Percentiles rank a stretch among this genome's conserved stretches.
These are phyloP conservation scores for Aspergillus sergii DNA, from an alignment of 2,329 filamentous ascomycete genomes.

Conservation along the genomic window DNA sequence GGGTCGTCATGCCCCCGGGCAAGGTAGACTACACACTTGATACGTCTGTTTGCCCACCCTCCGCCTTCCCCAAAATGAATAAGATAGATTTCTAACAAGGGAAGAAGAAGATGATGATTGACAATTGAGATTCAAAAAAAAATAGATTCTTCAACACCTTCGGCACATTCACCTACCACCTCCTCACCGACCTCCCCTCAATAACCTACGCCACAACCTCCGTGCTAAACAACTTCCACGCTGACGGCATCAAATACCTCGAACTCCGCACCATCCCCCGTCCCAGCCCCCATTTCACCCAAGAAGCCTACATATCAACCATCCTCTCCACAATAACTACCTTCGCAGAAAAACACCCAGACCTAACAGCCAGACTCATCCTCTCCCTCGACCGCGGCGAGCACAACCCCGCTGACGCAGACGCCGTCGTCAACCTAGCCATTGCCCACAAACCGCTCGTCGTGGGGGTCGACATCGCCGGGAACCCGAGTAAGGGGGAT, in stretches of 20 bases:
- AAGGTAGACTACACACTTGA: constrained; percentile 72
- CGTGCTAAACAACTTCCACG: constrained; percentile 67
- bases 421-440: constrained; percentile 67
- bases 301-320: constrained; percentile 65
- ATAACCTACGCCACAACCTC: constrained; percentile 64
- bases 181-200: constrained; percentile 65
- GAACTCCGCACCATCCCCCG: constrained; percentile 82
- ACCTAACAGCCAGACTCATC: constrained; percentile 67
- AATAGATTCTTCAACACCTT: constrained; percentile 76
- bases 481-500: constrained; percentile 68
- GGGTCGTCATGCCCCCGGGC: constrained; percentile 68
- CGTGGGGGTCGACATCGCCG: constrained; percentile 77
- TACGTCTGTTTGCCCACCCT: constrained; percentile 67
- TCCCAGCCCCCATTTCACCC: constrained; percentile 60
- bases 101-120: too few species aligned
- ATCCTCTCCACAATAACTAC: constrained; percentile 66
- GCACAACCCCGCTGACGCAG: constrained; percentile 59
- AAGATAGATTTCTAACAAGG: neutral
- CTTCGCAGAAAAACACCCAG: constrained; percentile 46
- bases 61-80: constrained; percentile 45
- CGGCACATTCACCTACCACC: constrained; percentile 75
- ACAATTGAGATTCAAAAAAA: neutral
- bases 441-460: constrained; percentile 58
- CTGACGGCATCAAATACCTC: constrained; percentile 74
- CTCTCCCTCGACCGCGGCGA: constrained; percentile 74